These are phyloP conservation scores for Curvularia lunata DNA, from an alignment of 2,329 filamentous ascomycete species.

Conservation along the genomic window DNA sequence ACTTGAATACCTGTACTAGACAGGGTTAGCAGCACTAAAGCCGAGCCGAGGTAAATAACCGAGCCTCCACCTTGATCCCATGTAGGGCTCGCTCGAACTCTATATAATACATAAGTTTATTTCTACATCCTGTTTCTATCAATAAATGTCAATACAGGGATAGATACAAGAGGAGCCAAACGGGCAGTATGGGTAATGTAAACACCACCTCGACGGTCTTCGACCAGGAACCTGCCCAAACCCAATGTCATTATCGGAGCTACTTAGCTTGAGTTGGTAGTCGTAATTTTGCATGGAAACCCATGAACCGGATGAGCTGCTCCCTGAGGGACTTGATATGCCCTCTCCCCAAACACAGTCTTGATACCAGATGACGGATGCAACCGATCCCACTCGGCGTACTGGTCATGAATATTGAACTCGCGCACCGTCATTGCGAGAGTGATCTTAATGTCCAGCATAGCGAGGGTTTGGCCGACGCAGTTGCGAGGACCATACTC, in stretches of 20 bases:
- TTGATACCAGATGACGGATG: constrained; percentile 7
- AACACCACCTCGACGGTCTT: background rate
- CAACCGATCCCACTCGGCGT: constrained; percentile 23
- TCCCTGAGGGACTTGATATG: constrained; percentile 22
- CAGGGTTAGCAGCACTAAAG: background rate
- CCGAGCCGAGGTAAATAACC: constrained; percentile 1
- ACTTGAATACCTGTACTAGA: background rate
- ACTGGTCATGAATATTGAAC: constrained; percentile 27
- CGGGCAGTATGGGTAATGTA: background rate
- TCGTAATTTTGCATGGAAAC: constrained; percentile 48
- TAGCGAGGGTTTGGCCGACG: constrained; percentile 29
- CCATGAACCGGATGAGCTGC: constrained; percentile 24
- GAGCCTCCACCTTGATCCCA: background rate
- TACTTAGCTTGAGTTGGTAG: background rate
- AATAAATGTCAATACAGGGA: background rate
- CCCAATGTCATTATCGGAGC: too few species aligned
- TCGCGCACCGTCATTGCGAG: constrained; percentile 23
- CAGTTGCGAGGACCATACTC: constrained; percentile 45
- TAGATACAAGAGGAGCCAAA: background rate
- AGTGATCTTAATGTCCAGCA: constrained; percentile 25
- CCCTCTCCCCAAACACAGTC: constrained; percentile 14
- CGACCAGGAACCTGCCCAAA: background rate
- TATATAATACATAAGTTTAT: background rate
- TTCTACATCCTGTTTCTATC: background rate
- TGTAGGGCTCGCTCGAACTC: background rate